Conservation (phyloP, 768 basidiomycete species). For the Kwoniella sp. region DNA sequence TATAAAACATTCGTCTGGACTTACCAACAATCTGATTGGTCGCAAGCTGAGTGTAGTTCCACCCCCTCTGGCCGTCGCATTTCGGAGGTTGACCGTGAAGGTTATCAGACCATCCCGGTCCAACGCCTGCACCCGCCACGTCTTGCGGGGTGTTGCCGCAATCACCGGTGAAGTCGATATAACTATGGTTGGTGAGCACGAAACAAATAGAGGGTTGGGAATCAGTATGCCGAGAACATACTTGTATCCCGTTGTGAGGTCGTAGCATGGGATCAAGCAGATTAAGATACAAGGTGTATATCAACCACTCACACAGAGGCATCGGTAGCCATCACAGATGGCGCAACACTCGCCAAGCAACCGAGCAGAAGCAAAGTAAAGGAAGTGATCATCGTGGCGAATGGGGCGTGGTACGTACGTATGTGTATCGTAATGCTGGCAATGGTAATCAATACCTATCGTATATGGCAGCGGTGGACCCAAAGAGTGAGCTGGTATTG, state of each 20-base stretch:
- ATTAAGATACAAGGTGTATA: too few species aligned
- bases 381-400: background rate
- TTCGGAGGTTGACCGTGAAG: background rate
- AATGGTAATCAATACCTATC: too few species aligned
- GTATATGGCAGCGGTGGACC: too few species aligned
- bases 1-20: too few species aligned
- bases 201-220: too few species aligned
- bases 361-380: background rate
- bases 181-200: background rate
- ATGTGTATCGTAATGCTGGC: too few species aligned
- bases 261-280: too few species aligned
- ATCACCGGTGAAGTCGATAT: background rate
- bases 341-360: background rate
- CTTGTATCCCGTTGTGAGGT: too few species aligned
- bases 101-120: background rate
- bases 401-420: too few species aligned
- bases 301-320: background rate
- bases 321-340: background rate
- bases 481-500: too few species aligned
- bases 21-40: conserved; percentile 15
- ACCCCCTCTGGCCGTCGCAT: background rate
- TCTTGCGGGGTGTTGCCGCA: background rate
- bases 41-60: background rate
- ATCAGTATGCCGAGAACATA: too few species aligned
- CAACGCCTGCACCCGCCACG: background rate